Conservation (phyloP, 2,329 filamentous ascomycete species). For the Claviceps lovelessii region DNA sequence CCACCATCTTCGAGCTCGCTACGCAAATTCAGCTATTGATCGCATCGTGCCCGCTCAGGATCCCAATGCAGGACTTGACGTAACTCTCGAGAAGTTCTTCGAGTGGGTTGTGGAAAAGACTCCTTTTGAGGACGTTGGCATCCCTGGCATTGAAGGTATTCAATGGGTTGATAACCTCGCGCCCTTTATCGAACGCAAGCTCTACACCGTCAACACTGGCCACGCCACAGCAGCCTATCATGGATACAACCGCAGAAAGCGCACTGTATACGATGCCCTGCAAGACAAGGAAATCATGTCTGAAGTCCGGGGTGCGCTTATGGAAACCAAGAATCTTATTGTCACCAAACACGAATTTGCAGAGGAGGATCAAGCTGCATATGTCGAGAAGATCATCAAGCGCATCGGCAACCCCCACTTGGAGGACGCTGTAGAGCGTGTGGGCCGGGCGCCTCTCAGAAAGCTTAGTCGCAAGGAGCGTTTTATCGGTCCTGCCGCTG, state of each 20-base stretch:
- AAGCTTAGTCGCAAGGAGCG: conserved; percentile 93
- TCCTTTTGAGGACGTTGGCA: conserved; percentile 56
- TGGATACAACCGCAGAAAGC: conserved; percentile 73
- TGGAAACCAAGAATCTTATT: conserved; percentile 78
- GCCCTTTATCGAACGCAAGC: conserved; percentile 97
- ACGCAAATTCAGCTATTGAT: conserved; percentile 96
- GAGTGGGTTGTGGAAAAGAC: conserved; percentile 93
- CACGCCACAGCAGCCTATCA: conserved; percentile 95
- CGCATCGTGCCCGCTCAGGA: conserved; percentile 92
- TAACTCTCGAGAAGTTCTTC: conserved; percentile 96
- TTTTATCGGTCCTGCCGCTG: conserved; percentile 81
- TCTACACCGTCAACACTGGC: conserved; percentile 97
- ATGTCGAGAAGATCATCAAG: conserved; percentile 81
- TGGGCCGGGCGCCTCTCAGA: conserved; percentile 83
- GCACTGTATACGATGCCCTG: conserved; percentile 79
- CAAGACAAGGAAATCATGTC: conserved; percentile 65
- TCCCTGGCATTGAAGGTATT: conserved; percentile 68
- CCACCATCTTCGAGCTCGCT: conserved; percentile 63
- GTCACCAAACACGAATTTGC: conserved; percentile 73
- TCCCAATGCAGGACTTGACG: conserved; percentile 64
- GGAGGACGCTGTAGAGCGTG: conserved; percentile 86
- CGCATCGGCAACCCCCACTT: conserved; percentile 89
- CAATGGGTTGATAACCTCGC: conserved; percentile 85
- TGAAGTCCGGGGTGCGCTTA: conserved; percentile 65
- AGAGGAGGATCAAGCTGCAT: conserved; percentile 61